A percentile compares a stretch with the other conserved stretches of the same genome.
Evolutionary conservation across 495 filamentous ascomycete species (phyloP).

Genomic region (Lentithecium fluviatile): DNA sequence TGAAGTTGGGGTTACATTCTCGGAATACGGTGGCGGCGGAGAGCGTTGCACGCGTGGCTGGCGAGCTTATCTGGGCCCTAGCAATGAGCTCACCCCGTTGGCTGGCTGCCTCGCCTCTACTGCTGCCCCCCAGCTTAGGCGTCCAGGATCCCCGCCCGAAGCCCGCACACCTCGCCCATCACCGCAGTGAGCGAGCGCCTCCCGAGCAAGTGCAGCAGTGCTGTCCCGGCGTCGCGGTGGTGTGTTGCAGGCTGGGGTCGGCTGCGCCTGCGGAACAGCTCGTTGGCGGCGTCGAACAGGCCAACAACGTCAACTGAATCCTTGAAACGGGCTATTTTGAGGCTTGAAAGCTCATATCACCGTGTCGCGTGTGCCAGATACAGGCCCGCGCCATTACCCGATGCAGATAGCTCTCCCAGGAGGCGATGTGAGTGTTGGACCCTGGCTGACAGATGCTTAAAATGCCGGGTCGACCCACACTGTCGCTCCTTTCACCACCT

Average conservation of each 20-base stretch:
- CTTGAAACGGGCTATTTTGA: constrained; percentile 6
- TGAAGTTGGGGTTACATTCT: constrained; percentile 23
- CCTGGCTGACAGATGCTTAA: constrained; percentile 23
- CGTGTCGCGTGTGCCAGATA: constrained; percentile 23
- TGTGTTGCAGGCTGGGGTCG: constrained; percentile 6
- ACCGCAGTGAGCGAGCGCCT: not conserved
- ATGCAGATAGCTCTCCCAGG: constrained; percentile 6
- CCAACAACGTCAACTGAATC: too few species aligned
- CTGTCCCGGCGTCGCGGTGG: not conserved
- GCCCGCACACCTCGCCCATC: not conserved
- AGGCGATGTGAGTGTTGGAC: constrained; percentile 9
- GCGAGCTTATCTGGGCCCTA: constrained; percentile 19
- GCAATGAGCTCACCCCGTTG: not conserved
- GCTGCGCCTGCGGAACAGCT: not conserved
- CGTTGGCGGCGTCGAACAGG: constrained; percentile 16
- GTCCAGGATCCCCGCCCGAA: constrained; percentile 8
- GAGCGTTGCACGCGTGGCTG: constrained; percentile 26
- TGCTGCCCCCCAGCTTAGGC: not conserved
- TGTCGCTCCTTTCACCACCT: not conserved
- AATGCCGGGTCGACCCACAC: constrained; percentile 12
- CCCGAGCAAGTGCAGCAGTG: constrained; percentile 13
- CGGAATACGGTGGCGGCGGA: not conserved
- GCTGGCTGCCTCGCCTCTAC: not conserved
- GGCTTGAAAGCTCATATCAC: not conserved
- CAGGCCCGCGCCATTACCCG: constrained; percentile 5